phyloP scores from a whole-genome alignment of 495 filamentous ascomycete species.

The Astrothelium macrocarpum region DNA sequence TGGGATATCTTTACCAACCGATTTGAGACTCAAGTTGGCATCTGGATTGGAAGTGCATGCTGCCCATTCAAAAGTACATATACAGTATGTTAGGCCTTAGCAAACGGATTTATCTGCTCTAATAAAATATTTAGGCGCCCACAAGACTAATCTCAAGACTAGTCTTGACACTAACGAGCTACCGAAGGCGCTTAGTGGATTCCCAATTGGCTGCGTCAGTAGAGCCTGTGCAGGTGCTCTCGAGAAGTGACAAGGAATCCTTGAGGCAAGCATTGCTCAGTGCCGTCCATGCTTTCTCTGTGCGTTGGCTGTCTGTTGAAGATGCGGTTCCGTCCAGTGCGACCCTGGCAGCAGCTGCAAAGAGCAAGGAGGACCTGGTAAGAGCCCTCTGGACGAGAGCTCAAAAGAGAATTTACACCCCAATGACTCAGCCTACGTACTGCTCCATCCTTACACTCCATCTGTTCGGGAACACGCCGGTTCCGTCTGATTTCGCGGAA shows the following conservation, averaged over 20 bases:
- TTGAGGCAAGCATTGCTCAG: neutral
- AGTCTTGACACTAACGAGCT: neutral
- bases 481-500: neutral
- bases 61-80: constrained; percentile 2
- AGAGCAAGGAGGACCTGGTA: neutral
- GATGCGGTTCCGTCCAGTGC: neutral
- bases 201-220: neutral
- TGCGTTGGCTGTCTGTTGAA: neutral
- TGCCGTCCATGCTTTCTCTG: neutral
- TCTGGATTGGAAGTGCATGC: constrained; percentile 4
- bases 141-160: constrained; percentile 1
- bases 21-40: constrained; percentile 1
- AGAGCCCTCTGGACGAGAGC: neutral
- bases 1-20: neutral
- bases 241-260: neutral
- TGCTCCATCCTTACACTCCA: constrained; percentile 2
- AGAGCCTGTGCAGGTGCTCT: neutral
- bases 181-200: neutral
- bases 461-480: neutral
- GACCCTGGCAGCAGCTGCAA: neutral
- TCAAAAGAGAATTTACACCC: constrained; percentile 4
- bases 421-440: constrained; percentile 1
- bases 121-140: neutral
- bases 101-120: neutral
- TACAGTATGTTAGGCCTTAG: neutral